Evolutionary conservation across 139 green algal genomes (phyloP).

Genomic region (Chlamydomonas eustigma): DNA sequence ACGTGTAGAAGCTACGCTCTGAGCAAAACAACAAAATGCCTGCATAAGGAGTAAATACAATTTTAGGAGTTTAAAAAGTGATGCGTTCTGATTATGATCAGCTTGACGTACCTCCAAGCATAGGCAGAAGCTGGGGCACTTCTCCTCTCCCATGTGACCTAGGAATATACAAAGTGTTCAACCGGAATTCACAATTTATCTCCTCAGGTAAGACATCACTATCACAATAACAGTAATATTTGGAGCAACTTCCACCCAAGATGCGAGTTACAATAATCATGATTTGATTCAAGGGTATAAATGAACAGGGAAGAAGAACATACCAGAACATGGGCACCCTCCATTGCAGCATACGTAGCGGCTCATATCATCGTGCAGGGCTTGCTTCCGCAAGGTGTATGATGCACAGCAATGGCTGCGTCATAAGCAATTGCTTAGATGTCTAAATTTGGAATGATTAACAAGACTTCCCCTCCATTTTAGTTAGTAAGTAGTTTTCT

Average conservation of each 20-base stretch:
- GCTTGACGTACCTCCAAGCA: conserved; percentile 56
- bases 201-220: too few relatives aligned
- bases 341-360: conserved; percentile 76
- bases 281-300: too few relatives aligned
- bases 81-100: neutral
- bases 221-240: too few relatives aligned
- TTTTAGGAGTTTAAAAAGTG: neutral
- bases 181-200: too few relatives aligned
- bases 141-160: conserved; percentile 53
- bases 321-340: conserved; percentile 65
- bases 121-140: conserved; percentile 66
- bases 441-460: too few relatives aligned
- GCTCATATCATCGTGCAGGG: conserved; percentile 67
- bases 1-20: conserved; percentile 48
- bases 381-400: conserved; percentile 64
- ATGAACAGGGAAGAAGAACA: too few relatives aligned
- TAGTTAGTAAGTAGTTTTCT: neutral
- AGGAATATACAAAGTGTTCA: conserved; percentile 34
- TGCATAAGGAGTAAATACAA: conserved; percentile 19
- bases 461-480: too few relatives aligned
- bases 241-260: neutral
- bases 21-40: conserved; percentile 55
- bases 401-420: conserved; percentile 58
- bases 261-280: too few relatives aligned
- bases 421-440: too few relatives aligned